Conservation (phyloP, 1,139 yeast species). For the Yamadazyma taylorii region DNA sequence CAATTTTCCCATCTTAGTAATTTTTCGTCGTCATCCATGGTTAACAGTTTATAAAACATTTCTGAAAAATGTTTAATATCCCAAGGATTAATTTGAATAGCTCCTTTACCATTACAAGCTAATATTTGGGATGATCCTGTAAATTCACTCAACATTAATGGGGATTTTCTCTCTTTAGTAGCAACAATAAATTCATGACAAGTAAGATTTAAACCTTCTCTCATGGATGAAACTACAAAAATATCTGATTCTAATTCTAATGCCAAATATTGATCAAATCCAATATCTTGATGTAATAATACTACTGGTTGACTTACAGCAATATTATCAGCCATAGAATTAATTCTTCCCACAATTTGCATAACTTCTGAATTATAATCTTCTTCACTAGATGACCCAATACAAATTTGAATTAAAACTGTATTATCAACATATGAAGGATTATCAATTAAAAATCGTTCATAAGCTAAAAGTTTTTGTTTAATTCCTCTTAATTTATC, state of each 20-base stretch:
- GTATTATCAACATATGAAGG: slow-evolving; percentile 72
- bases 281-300: slow-evolving; percentile 82
- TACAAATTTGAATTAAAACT: slow-evolving; percentile 80
- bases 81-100: slow-evolving; percentile 90
- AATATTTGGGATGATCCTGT: slow-evolving; percentile 90
- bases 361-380: slow-evolving; percentile 71
- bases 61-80: slow-evolving; percentile 66
- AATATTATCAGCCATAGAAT: slow-evolving; percentile 69
- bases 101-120: slow-evolving; percentile 52
- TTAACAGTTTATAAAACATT: slow-evolving; percentile 60
- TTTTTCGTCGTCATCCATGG: slow-evolving; percentile 62
- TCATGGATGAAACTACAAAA: slow-evolving; percentile 84
- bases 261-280: slow-evolving; percentile 86
- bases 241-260: slow-evolving; percentile 81
- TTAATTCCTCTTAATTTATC: slow-evolving; percentile 87
- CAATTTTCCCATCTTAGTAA: slow-evolving; percentile 61
- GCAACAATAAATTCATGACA: slow-evolving; percentile 93
- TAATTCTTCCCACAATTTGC: slow-evolving; percentile 81
- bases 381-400: slow-evolving; percentile 46
- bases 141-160: slow-evolving; percentile 85
- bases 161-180: slow-evolving; percentile 69
- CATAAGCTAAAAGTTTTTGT: slow-evolving; percentile 86
- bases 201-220: slow-evolving; percentile 96
- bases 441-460: slow-evolving; percentile 64
- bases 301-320: slow-evolving; percentile 85